phyloP scores from a whole-genome alignment of 306 rosid genomes.

The Trifolium subterraneum region DNA sequence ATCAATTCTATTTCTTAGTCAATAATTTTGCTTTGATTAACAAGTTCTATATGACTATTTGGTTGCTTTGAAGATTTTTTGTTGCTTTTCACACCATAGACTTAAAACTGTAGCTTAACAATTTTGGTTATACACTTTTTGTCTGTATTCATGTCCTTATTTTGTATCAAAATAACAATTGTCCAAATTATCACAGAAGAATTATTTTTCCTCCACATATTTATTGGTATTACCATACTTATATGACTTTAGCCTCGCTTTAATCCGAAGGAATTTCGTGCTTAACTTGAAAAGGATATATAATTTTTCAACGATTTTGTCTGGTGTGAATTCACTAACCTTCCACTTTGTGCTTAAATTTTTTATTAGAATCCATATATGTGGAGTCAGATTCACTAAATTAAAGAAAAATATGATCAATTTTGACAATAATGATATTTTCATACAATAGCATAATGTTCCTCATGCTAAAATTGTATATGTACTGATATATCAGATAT shows the following conservation, averaged over 20 bases:
- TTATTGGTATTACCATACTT: conserved; percentile 13
- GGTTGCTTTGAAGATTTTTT: conserved; percentile 14
- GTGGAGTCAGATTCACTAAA: conserved; percentile 9
- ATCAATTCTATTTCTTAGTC: conserved; percentile 22
- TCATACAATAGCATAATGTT: background rate
- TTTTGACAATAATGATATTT: background rate
- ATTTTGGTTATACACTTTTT: conserved; percentile 37
- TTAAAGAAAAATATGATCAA: conserved; percentile 1
- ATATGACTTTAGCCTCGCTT: background rate
- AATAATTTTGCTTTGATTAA: conserved; percentile 24
- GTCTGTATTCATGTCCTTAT: conserved; percentile 33
- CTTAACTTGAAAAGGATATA: no score
- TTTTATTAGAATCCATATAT: conserved; percentile 1
- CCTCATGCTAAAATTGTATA: background rate
- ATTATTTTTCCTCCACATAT: background rate
- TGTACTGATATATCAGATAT: background rate
- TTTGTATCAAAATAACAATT: conserved; percentile 34
- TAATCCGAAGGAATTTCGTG: background rate
- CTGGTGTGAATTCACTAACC: background rate
- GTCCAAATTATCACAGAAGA: conserved; percentile 19
- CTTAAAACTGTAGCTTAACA: conserved; percentile 36
- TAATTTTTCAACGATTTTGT: no score
- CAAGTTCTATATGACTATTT: conserved; percentile 1
- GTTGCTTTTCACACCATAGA: conserved; percentile 44
- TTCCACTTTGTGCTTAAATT: background rate